Evolutionary conservation across 1,284 basidiomycete species (phyloP), one percentile per base, ranked within the genome.

Genomic region (Cutaneotrichosporon dermatis): DNA sequence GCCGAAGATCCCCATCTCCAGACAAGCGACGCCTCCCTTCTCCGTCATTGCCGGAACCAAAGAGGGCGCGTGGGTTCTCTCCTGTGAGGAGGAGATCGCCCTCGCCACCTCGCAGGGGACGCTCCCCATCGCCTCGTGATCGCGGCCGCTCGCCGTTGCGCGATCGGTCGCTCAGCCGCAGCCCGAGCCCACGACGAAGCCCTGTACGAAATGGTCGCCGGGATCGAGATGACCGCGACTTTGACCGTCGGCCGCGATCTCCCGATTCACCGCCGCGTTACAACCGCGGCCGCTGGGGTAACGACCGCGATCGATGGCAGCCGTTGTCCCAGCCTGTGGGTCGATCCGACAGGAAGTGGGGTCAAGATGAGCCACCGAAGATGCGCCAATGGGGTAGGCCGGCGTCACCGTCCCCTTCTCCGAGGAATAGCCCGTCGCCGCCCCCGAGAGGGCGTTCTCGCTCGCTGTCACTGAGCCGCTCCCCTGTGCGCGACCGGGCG

Each of bases 351-450:
- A 25, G 25, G 25, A 25, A 25, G n/a, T n/a, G 52, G 42, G 41
- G 42, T 6, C 41, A 40, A 7, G 55, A 51, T 4, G 57, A 44
- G 5, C 63, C 59, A 0, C 51, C 57, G 40, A 64, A 64, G 45
- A 61, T 64, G 59, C 59, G 63, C 9, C 54, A 59, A 44, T 64
- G 63, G 63, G 63, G 63, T 8, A 34, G 35, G 41, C 48, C 55
- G 7, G 40, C 40, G 9, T 48, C 52, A 33, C 41, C 44, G 16
- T 46, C 49, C 7, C 55, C 49, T 3, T 25, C 42, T 4, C 49
- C 36, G 3, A 25, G 35, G 15, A 35, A 15, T 3, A 44, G 41
- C 34, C 12, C 41, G 33, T 16, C 44, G 25, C 44, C 44, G 44
- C 44, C 15, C 10, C 16, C 44, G 15, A 40, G 39, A 40, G 7